Evolutionary conservation across 2,329 filamentous ascomycete genomes (phyloP).

Genomic region (Canariomyces notabilis): DNA sequence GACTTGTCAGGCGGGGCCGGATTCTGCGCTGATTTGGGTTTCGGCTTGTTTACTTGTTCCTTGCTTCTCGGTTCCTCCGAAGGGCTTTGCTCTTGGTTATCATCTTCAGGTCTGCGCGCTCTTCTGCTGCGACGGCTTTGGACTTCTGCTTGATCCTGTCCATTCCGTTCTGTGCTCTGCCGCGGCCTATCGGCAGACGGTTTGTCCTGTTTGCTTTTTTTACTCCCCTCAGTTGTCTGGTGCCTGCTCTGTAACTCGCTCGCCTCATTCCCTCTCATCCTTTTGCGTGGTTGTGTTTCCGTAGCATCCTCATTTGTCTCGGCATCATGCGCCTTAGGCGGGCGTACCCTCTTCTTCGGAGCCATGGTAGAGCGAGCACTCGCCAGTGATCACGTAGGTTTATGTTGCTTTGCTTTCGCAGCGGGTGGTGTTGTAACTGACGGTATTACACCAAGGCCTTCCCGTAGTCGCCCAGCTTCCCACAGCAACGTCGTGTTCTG

Average conservation of each 20-base stretch:
- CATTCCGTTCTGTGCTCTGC: neutral
- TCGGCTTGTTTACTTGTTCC: conserved; percentile 6
- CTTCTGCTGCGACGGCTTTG: conserved; percentile 16
- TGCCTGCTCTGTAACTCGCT: neutral
- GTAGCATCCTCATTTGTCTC: neutral
- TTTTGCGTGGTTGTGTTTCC: conserved; percentile 17
- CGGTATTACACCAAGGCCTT: neutral
- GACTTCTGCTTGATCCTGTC: neutral
- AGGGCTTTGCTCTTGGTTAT: conserved; percentile 4
- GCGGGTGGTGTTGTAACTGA: neutral
- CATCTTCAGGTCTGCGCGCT: conserved; percentile 17
- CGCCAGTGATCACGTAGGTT: neutral
- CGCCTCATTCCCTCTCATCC: conserved; percentile 1
- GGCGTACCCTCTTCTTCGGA: conserved; percentile 16
- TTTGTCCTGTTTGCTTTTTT: neutral
- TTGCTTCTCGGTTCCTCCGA: neutral
- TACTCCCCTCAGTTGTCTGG: neutral
- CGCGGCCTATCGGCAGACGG: neutral
- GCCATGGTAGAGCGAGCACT: neutral
- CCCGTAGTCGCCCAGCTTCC: conserved; percentile 13
- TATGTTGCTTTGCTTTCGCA: no score
- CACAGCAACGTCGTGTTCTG: neutral
- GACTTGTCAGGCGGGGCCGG: neutral
- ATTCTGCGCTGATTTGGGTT: conserved; percentile 10
- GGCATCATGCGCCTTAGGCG: conserved; percentile 6